Base-by-base conservation (phyloP, 2,329 filamentous ascomycete species). In the Colletotrichum destructivum region DNA sequence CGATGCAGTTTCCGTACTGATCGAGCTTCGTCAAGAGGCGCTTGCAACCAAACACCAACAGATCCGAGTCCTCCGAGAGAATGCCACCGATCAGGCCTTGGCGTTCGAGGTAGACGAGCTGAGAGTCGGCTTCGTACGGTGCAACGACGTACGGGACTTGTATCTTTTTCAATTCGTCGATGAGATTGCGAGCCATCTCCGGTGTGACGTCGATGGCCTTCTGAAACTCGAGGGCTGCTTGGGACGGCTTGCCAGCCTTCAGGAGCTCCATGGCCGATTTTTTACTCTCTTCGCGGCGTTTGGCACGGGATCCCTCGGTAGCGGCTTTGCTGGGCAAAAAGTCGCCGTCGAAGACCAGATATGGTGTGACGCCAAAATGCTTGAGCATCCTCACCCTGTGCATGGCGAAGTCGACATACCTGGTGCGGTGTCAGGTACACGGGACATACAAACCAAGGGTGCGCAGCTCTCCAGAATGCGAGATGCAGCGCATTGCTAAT, bases 121-220 rank as follows among this genome's bases (percentile, higher is more conserved):
- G 96, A n/a, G 96, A 92, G 81, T 99, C 96, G 57, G 96, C 96
- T 85, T 99, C 96, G 82, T 98, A 99, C 0, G 96, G 96, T 0
- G 96, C 96, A 21, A 99, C 97, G 66, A 99, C 88, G 79, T 98
- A 98, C 69, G 94, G 89, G 18, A 99, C 88, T 49, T 90, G 88
- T 77, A 92, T 85, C 77, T 90, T 90, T 83, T 97, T 98, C 77
- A 98, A 87, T 80, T 97, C 94, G 75, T 98, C 95, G 70, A 99
- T 99, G 64, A 98, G 84, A 75, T 93, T 88, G 8, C 94, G 90
- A 9, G 96, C 96, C 97, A 99, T 99, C 77, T 96, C 92, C 2
- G 97, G 96, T 2, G 96, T 98, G 47, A 99, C 91, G 81, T 99
- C 96, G 72, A 98, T 93, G 56, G 95, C 93, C 81, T 98, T 99